phyloP scores from a whole-genome alignment of 2,329 filamentous ascomycete genomes.

The Xylariaceae sp. region DNA sequence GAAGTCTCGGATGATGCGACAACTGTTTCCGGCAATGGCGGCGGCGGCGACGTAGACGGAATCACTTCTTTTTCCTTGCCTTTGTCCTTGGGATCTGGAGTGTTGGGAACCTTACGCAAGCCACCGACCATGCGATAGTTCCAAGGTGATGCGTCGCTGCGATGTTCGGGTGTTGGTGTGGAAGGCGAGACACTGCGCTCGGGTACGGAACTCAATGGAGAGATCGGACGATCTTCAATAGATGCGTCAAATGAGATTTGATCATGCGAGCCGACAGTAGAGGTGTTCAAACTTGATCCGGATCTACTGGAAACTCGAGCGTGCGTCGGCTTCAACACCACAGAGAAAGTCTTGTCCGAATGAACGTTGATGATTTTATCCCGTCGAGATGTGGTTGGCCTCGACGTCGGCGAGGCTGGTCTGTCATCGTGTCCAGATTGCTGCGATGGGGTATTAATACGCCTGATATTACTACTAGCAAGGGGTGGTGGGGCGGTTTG shows the following conservation, averaged over 20 bases:
- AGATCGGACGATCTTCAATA: conserved; percentile 50
- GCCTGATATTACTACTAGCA: conserved; percentile 42
- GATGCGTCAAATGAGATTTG: conserved; percentile 51
- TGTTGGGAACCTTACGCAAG: conserved; percentile 54
- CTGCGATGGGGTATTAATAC: conserved; percentile 41
- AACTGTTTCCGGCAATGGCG: conserved; percentile 36
- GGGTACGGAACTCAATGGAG: conserved; percentile 51
- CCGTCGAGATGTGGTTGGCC: conserved; percentile 43
- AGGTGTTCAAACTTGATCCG: conserved; percentile 43
- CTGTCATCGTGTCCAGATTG: conserved; percentile 29
- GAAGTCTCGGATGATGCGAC: conserved; percentile 23
- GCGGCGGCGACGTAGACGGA: conserved; percentile 32
- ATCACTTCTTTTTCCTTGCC: conserved; percentile 45
- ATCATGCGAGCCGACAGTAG: conserved; percentile 54
- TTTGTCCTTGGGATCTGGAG: conserved; percentile 42
- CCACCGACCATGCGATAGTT: conserved; percentile 59
- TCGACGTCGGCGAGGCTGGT: conserved; percentile 27
- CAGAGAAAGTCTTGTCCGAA: conserved; percentile 61
- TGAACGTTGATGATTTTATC: conserved; percentile 54
- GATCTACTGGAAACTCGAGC: conserved; percentile 31
- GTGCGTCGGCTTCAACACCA: conserved; percentile 42
- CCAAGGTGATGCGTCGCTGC: conserved; percentile 46
- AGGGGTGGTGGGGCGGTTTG: conserved; percentile 41
- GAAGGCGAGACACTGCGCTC: conserved; percentile 47
- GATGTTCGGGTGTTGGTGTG: conserved; percentile 41